Evolutionary conservation across 768 basidiomycete genomes (phyloP).

Genomic region (Cystoderma amianthinum): DNA sequence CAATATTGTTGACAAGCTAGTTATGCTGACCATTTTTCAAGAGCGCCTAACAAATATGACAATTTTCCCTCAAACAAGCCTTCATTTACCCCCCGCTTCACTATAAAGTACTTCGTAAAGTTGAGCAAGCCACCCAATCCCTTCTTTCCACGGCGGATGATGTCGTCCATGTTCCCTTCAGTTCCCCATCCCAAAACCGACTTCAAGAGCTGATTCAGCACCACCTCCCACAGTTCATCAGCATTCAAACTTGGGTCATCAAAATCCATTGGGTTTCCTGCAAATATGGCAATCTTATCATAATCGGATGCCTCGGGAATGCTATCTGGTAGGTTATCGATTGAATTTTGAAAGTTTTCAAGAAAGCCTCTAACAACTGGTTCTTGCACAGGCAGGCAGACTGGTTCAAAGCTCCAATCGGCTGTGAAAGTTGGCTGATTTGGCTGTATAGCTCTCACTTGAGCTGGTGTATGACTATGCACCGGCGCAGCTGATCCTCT

Average conservation of each 20-base stretch:
- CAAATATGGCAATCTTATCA: constrained; percentile 7
- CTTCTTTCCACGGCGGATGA: constrained; percentile 5
- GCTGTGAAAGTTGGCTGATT: too few species aligned
- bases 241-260: constrained; percentile 1
- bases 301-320: too few species aligned
- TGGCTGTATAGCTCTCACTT: too few species aligned
- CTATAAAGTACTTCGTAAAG: constrained; percentile 7
- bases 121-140: constrained; percentile 4
- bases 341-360: too few species aligned
- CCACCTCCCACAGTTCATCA: constrained; percentile 14
- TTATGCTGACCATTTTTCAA: constrained; percentile 5
- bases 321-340: too few species aligned
- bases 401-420: too few species aligned
- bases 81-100: constrained; percentile 6
- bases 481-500: too few species aligned
- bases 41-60: constrained; percentile 3
- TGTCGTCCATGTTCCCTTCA: constrained; percentile 1
- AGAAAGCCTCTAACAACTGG: too few species aligned
- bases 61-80: constrained; percentile 11
- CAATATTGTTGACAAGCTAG: too few species aligned
- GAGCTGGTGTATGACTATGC: too few species aligned
- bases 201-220: constrained; percentile 11
- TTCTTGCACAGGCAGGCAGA: too few species aligned
- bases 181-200: constrained; percentile 10
- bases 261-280: constrained; percentile 4